Conservation (phyloP, 1,284 basidiomycete genomes). For the Cutaneotrichosporon curvatum region DNA sequence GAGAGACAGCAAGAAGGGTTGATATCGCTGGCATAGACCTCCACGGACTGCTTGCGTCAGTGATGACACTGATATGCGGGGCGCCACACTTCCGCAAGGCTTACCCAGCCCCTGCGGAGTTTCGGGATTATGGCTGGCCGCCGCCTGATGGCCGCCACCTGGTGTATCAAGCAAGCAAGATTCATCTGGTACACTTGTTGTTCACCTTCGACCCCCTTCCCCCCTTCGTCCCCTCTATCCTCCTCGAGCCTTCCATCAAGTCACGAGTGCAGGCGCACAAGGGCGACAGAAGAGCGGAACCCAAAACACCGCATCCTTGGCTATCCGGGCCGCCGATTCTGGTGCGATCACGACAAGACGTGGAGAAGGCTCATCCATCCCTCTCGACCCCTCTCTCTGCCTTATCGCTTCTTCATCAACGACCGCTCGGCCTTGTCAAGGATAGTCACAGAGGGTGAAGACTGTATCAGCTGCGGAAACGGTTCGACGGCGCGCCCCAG, state of each 20-base stretch:
- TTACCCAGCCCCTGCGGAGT: neutral
- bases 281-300: neutral
- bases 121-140: neutral
- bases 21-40: neutral
- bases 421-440: too few relatives aligned
- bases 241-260: conserved; percentile 2
- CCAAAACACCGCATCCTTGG: neutral
- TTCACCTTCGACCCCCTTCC: neutral
- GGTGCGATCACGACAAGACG: conserved; percentile 1
- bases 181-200: neutral
- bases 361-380: neutral
- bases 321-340: neutral
- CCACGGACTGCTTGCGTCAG: neutral
- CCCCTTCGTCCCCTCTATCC: neutral
- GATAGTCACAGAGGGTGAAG: too few relatives aligned
- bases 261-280: conserved; percentile 1
- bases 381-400: neutral
- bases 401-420: neutral
- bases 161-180: neutral
- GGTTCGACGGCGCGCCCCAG: too few relatives aligned
- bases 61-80: neutral
- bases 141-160: neutral
- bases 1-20: neutral
- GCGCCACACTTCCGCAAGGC: neutral
- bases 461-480: too few relatives aligned